Evolutionary conservation across 805 yeast genomes (phyloP).

Genomic region (Kluyveromyces dobzhanskii): DNA sequence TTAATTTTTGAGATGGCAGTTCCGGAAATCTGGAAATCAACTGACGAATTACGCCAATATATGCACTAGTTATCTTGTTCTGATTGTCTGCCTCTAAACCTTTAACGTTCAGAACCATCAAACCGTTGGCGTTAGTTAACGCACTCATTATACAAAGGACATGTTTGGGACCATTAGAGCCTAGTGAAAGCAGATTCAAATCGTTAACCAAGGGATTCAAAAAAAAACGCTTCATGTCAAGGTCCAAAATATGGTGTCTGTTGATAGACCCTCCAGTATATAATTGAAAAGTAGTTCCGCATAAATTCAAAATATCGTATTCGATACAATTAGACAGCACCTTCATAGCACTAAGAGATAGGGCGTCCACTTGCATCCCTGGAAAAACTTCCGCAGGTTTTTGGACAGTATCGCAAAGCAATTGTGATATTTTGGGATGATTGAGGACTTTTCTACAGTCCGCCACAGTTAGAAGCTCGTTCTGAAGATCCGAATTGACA

Average conservation of each 20-base stretch:
- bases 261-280: constrained; percentile 24
- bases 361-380: constrained; percentile 24
- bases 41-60: constrained; percentile 26
- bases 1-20: constrained; percentile 30
- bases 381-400: constrained; percentile 24
- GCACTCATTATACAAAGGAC: constrained; percentile 25
- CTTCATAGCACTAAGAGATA: constrained; percentile 29
- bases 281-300: constrained; percentile 33
- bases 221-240: constrained; percentile 8
- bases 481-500: constrained; percentile 25
- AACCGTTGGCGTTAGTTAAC: constrained; percentile 27
- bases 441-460: constrained; percentile 42
- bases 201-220: constrained; percentile 23
- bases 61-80: constrained; percentile 19
- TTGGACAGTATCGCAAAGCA: constrained; percentile 27
- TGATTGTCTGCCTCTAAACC: constrained; percentile 18
- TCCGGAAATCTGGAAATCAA: constrained; percentile 35
- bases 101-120: constrained; percentile 19
- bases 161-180: constrained; percentile 24
- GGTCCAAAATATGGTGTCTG: constrained; percentile 7
- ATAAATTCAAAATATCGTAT: constrained; percentile 39
- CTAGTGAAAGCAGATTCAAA: constrained; percentile 19
- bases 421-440: constrained; percentile 28
- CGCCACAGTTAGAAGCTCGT: constrained; percentile 36
- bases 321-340: constrained; percentile 35